A percentile compares a stretch with the other conserved stretches of the same genome.
Conservation (phyloP, 495 filamentous ascomycete genomes). For the Penicillium crystallinum region DNA sequence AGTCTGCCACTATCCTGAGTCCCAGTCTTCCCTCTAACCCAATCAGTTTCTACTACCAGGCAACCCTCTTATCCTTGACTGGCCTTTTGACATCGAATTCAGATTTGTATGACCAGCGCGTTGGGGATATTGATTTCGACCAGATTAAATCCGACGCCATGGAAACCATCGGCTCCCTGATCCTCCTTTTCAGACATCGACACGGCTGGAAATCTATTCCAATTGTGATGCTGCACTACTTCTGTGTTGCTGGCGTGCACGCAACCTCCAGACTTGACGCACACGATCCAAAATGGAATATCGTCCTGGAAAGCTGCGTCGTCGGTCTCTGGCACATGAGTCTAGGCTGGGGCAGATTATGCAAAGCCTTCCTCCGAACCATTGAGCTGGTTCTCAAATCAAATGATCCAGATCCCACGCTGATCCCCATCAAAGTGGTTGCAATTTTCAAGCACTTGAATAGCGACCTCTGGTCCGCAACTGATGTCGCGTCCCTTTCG, state of each 20-base stretch:
- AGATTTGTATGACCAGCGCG: neutral
- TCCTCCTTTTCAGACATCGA: conserved; percentile 17
- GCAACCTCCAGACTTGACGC: conserved; percentile 14
- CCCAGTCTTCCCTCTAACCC: neutral
- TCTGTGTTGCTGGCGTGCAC: conserved; percentile 21
- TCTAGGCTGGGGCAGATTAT: conserved; percentile 24
- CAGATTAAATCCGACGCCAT: conserved; percentile 14
- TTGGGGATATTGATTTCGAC: conserved; percentile 1
- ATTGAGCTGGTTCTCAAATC: conserved; percentile 21
- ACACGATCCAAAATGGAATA: conserved; percentile 17
- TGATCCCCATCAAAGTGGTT: conserved; percentile 14
- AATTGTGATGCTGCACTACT: conserved; percentile 28
- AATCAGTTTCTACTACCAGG: conserved; percentile 18
- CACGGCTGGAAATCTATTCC: conserved; percentile 28
- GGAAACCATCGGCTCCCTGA: conserved; percentile 19
- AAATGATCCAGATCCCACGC: conserved; percentile 5
- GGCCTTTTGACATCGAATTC: conserved; percentile 9
- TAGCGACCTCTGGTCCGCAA: conserved; percentile 15
- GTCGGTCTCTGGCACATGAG: conserved; percentile 28
- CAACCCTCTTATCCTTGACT: conserved; percentile 14
- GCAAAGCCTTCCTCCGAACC: conserved; percentile 25
- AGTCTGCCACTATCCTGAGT: neutral
- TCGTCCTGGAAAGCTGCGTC: conserved; percentile 23
- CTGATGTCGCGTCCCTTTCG: conserved; percentile 15
- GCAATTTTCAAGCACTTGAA: conserved; percentile 17